Evolutionary conservation across 2,329 filamentous ascomycete species (phyloP).

Genomic region (Talaromyces sp.): DNA sequence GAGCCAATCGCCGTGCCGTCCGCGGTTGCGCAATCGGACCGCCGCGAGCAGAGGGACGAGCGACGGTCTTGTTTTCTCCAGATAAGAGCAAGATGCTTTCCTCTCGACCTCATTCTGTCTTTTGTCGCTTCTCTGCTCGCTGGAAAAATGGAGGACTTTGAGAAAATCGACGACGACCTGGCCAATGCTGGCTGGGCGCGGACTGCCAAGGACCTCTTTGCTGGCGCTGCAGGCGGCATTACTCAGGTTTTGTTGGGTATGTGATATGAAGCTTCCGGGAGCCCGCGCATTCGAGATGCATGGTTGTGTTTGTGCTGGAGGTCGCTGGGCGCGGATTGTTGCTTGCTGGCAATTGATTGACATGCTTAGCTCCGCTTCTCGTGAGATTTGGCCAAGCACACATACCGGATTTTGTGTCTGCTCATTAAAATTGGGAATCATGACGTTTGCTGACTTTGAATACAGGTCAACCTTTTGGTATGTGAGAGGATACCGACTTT

Average conservation of each 20-base stretch:
- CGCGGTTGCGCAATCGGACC: constrained; percentile 11
- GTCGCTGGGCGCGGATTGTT: neutral
- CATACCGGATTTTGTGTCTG: neutral
- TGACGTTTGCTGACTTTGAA: constrained; percentile 20
- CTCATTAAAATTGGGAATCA: neutral
- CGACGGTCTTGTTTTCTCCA: neutral
- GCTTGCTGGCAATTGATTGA: neutral
- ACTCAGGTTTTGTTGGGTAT: constrained; percentile 90
- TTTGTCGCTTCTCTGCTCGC: neutral
- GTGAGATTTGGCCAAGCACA: neutral
- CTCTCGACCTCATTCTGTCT: neutral
- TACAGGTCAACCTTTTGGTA: constrained; percentile 61
- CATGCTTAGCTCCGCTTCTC: neutral
- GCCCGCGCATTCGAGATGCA: neutral
- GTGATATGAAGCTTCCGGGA: constrained; percentile 25
- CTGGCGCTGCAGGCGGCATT: constrained; percentile 84
- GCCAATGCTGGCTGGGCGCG: constrained; percentile 40
- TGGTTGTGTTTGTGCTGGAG: neutral
- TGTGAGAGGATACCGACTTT: constrained; percentile 16
- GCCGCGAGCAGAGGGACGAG: constrained; percentile 1
- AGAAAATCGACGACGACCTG: constrained; percentile 30
- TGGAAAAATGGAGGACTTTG: constrained; percentile 23
- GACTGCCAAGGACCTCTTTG: constrained; percentile 81
- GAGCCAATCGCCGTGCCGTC: constrained; percentile 23
- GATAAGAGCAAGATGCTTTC: neutral